Evolutionary conservation across 1,284 basidiomycete species (phyloP), one percentile per base, ranked within the genome.

Genomic region (Ustilago cynodontis): DNA sequence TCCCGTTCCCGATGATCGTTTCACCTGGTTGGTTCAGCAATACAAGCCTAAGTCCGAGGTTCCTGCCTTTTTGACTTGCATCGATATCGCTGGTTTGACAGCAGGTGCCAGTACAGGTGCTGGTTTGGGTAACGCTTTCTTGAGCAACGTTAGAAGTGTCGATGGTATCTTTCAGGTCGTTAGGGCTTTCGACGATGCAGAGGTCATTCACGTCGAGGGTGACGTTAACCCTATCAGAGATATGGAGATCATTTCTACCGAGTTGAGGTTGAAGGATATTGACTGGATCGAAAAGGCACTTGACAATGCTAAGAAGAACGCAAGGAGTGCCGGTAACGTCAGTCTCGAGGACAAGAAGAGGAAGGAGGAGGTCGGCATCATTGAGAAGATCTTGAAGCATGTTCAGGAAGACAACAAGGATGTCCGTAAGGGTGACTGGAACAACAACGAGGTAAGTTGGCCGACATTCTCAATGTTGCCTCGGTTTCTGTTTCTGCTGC

Each of bases 151-250:
- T 56, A 93, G 97, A 69, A 93, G 96, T 26, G 97, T 99, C 74
- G 97, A 99, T 86, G 97, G 97, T 85, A 99, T 99, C 86, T 99
- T 99, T 90, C 97, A 99, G 87, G 92, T 98, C 75, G 92, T 99
- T 64, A 93, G 97, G 81, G 95, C 95, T 8, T 99, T 99, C 86
- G 96, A 98, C 86, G 97, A 99, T 84, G 93, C 94, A 39, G 97
- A 99, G 86, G 95, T 99, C 86, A 98, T 94, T 80, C 97, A 99
- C 87, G 97, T 99, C 82, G 97, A 99, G 87, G 97, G 97, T 59
- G 97, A 99, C 79, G 95, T 99, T 67, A 90, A 99, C 88, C 97
- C 97, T 22, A 82, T 93, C 59, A 92, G 97, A 75, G 97, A 99
- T 87, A 98, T 99, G 96, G 92, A 94, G 79, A 98, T 98, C 85